Conservation (phyloP, 441 rosid genomes). For the Brassica hybrid region DNA sequence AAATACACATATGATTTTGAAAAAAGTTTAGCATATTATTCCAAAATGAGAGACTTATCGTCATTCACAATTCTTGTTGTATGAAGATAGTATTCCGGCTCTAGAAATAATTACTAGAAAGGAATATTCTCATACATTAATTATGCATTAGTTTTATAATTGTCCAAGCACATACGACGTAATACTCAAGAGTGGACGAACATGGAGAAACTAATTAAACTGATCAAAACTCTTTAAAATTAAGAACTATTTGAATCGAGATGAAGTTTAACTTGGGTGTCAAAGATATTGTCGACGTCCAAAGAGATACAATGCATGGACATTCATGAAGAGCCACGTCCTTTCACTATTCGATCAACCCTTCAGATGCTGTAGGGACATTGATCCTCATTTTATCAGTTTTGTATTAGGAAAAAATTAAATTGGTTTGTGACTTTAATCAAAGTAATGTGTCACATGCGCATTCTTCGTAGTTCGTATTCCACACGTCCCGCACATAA, state of each 20-base stretch:
- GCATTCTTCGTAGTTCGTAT: neutral
- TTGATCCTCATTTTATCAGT: constrained; percentile 10
- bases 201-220: neutral
- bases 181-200: neutral
- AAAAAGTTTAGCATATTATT: neutral
- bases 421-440: constrained; percentile 1
- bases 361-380: neutral
- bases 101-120: constrained; percentile 3
- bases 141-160: neutral
- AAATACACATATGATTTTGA: neutral
- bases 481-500: neutral
- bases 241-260: neutral
- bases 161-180: neutral
- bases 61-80: neutral
- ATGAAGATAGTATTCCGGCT: neutral
- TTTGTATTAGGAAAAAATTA: neutral
- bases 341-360: constrained; percentile 8
- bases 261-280: constrained; percentile 6
- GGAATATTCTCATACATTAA: constrained; percentile 3
- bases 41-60: neutral
- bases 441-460: neutral
- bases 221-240: neutral
- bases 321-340: constrained; percentile 7
- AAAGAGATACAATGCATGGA: neutral
- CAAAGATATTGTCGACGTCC: constrained; percentile 4